Percentiles rank a stretch among this genome's conserved stretches.
phyloP scores from a whole-genome alignment of 306 rosid species.

The Lupinus albus region DNA sequence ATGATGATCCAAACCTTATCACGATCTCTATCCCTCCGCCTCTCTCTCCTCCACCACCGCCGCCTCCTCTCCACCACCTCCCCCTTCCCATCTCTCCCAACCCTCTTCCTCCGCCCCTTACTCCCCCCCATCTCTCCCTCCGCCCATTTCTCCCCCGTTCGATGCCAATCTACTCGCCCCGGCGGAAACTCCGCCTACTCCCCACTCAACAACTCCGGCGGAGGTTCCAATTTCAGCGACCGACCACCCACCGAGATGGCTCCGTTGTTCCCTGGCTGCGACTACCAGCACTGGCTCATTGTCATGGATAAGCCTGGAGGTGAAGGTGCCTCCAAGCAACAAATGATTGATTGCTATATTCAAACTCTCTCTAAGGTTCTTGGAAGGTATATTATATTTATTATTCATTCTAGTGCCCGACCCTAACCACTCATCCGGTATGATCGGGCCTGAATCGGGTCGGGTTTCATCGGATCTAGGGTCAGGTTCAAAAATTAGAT shows the following conservation, averaged over 20 bases:
- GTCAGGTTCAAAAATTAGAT: too few species aligned
- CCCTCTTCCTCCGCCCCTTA: slow-evolving; percentile 21
- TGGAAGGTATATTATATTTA: slow-evolving; percentile 70
- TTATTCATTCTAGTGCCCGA: too few species aligned
- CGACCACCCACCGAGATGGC: slow-evolving; percentile 67
- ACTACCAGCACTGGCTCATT: slow-evolving; percentile 94
- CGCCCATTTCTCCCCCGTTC: slow-evolving; percentile 51
- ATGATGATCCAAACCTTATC: too few species aligned
- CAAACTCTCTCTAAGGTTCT: slow-evolving; percentile 75
- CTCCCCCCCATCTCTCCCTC: slow-evolving; percentile 43
- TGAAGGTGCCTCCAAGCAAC: slow-evolving; percentile 71
- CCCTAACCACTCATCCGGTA: too few species aligned
- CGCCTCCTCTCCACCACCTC: slow-evolving; percentile 29
- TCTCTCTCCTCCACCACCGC: slow-evolving; percentile 29
- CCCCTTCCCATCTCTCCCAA: not conserved
- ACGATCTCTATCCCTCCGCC: not conserved
- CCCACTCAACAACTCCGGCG: slow-evolving; percentile 60
- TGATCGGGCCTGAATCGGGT: too few species aligned
- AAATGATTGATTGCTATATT: slow-evolving; percentile 82
- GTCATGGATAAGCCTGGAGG: slow-evolving; percentile 96
- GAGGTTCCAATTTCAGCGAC: too few species aligned
- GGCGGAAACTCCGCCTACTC: slow-evolving; percentile 69
- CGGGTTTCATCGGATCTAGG: too few species aligned
- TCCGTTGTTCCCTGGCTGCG: slow-evolving; percentile 84
- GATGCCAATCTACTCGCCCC: slow-evolving; percentile 69